Conservation (phyloP, 2,329 filamentous ascomycete species). For the Fusarium humuli region DNA sequence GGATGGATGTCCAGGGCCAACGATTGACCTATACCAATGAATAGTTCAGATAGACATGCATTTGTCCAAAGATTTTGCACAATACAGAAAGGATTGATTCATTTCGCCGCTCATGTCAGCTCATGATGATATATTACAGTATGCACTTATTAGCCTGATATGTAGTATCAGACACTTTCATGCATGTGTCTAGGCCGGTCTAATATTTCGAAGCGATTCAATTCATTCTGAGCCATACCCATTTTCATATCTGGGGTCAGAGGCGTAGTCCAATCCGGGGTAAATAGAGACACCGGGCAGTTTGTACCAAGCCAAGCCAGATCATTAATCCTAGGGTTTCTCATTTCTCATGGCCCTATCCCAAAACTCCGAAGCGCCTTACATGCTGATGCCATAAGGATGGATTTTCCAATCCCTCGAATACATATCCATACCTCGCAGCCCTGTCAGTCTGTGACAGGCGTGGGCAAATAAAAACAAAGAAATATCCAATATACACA, state of each 20-base stretch:
- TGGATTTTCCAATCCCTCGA: conserved; percentile 16
- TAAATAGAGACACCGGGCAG: conserved; percentile 30
- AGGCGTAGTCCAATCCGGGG: conserved; percentile 21
- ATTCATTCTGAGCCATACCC: conserved; percentile 26
- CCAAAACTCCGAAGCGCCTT: conserved; percentile 39
- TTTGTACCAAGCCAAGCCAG: conserved; percentile 31
- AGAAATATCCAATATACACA: conserved; percentile 22
- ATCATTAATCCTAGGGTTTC: conserved; percentile 22
- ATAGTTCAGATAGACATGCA: conserved; percentile 23
- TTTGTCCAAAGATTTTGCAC: conserved; percentile 15
- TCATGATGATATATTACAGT: conserved; percentile 36
- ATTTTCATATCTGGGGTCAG: conserved; percentile 32
- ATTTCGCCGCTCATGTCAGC: conserved; percentile 41
- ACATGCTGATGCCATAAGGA: conserved; percentile 33
- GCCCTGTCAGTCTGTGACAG: conserved; percentile 3
- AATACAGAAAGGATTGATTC: conserved; percentile 30
- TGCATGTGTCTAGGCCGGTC: conserved; percentile 12
- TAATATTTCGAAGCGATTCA: conserved; percentile 25
- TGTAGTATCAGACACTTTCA: conserved; percentile 14
- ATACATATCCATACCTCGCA: conserved; percentile 23
- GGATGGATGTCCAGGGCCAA: not conserved
- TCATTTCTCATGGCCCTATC: conserved; percentile 10
- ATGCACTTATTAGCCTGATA: conserved; percentile 34
- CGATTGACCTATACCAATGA: conserved; percentile 26
- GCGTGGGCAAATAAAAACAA: conserved; percentile 22